Evolutionary conservation across 345 rosid genomes (phyloP), one percentile per base, ranked within the genome.

Genomic region (Citrus sp.): DNA sequence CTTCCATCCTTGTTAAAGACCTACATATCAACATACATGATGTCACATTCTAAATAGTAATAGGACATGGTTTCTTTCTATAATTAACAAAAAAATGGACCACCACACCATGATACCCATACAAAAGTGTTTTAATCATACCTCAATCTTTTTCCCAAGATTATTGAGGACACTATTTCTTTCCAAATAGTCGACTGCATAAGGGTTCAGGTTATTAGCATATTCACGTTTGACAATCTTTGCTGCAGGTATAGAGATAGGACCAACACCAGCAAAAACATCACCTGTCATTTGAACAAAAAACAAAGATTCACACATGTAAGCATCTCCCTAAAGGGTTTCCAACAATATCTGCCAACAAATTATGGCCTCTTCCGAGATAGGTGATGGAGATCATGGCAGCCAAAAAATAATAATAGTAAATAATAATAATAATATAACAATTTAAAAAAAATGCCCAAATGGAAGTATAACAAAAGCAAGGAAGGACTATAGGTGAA

Each of bases 171-270:
- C 90, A 70, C 87, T 84, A 79, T 93, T 93, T 80, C 87, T 92
- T 78, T 87, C 93, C 85, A 93, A 78, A 80, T 89, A 92, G 65
- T 95, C 92, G 67, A 95, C 87, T 10, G 97, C 98, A 72, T 72
- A 79, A 58, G 98, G 98, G 78, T 93, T 95, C 87, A 95, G 85
- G 83, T 95, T 96, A 88, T 95, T 95, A 81, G 98, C 98, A 75
- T 87, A 91, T 21, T 91, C 97, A 70, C 93, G 89, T 76, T 89
- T 93, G 38, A 93, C 98, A 79, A 88, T 85, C 91, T 83, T 91
- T 72, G 97, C 95, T 10, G 98, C 96, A 79, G 97, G 84, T 79
- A 93, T 78, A 74, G 94, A 90, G 74, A 95, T 87, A 35, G 98
- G 98, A 76, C 98, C 97, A 68, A 91, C 94, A 62, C 98, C 92